Base-by-base conservation (phyloP, 1,139 yeast species). In the Candida freyschussii region DNA sequence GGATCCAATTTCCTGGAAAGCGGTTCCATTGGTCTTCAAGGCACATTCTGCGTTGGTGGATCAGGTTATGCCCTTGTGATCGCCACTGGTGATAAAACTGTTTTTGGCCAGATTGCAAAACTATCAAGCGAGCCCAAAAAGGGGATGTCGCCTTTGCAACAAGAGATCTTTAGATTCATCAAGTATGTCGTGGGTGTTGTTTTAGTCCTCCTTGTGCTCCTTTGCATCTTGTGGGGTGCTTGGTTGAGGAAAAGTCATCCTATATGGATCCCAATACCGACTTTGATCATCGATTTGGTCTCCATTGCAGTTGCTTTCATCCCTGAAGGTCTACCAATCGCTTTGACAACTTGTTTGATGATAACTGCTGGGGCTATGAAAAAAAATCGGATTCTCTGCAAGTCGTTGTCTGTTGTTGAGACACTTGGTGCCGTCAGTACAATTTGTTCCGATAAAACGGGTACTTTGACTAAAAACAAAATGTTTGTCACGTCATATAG, bases 291-390 rank as follows among this genome's bases (percentile, higher is more conserved):
- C 23, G 59, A 57, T 33, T 38, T 57, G 26, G 56, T 59, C 33
- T 54, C 63, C 37, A 67, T 70, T 33, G 69, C 72, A 0, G 69
- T 72, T 30, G 65, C 76, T 4, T 71, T 71, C 60, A 69, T 72
- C 41, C 78, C 78, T 4, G 73, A 72, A 24, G 72, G 78, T 19
- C 57, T 72, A 44, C 74, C 76, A 30, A 69, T 72, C 32, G 77
- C 74, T 14, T 62, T 72, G 36, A 71, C 78, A 24, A 63, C 70
- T 27, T 67, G 73, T 22, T 57, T 72, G 59, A 61, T 72, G 4
- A 65, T 70, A 23, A 69, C 72, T 19, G 75, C 76, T 13, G 62
- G 58, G 34, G 66, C 59, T 9, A 69, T 71, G 76, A 67, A 60
- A 24, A 51, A 59, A 25, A 61, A 63, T 41, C 55, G 66, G 40